phyloP scores from a whole-genome alignment of 306 rosid genomes.

The Medicago arabica region DNA sequence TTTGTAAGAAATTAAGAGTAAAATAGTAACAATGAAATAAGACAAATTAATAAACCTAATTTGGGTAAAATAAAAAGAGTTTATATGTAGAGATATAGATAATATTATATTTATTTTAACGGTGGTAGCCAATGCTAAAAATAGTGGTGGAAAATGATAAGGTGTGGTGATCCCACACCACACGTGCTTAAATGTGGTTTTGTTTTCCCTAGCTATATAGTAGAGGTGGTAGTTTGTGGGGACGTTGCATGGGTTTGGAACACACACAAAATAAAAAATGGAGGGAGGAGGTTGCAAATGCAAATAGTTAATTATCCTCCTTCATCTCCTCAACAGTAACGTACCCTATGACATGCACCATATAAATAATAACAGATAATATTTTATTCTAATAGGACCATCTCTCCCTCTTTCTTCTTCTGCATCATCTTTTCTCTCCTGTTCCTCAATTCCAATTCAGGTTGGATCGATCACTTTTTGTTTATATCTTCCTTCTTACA shows the following conservation, averaged over 20 bases:
- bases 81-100: neutral
- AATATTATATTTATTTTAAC: neutral
- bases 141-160: slow-evolving; percentile 29
- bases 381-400: too few species aligned
- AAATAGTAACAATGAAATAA: too few species aligned
- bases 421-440: neutral
- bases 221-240: slow-evolving; percentile 8
- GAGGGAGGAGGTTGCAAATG: slow-evolving; percentile 36
- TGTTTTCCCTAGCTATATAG: neutral
- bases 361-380: neutral
- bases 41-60: neutral
- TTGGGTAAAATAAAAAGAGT: too few species aligned
- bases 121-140: neutral
- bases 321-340: neutral
- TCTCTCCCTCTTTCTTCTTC: too few species aligned
- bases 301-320: neutral
- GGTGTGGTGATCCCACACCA: slow-evolving; percentile 19
- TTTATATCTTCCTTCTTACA: neutral
- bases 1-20: too few species aligned
- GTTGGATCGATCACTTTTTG: slow-evolving; percentile 3
- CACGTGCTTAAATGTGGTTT: slow-evolving; percentile 24
- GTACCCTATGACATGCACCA: neutral
- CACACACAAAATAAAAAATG: slow-evolving; percentile 3
- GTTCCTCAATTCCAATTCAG: slow-evolving; percentile 24
- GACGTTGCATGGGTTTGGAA: slow-evolving; percentile 35